phyloP scores from a whole-genome alignment of 1,284 basidiomycete genomes.

The Meira miltonrushii region DNA sequence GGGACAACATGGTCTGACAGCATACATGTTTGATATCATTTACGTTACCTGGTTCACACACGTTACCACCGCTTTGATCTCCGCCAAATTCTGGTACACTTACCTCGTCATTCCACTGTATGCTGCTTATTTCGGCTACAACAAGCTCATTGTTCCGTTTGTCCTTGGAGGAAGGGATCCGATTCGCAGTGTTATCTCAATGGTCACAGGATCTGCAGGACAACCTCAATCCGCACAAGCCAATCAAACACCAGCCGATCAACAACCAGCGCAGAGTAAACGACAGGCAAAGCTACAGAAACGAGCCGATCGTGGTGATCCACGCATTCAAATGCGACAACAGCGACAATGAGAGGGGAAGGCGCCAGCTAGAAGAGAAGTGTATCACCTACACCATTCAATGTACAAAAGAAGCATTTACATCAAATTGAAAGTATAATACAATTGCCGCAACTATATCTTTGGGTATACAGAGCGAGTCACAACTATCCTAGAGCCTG shows the following conservation, averaged over 20 bases:
- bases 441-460: not conserved
- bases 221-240: constrained; percentile 1
- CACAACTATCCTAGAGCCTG: constrained; percentile 21
- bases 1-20: constrained; percentile 44
- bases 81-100: constrained; percentile 45
- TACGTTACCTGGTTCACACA: constrained; percentile 54
- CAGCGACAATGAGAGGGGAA: not conserved
- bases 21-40: constrained; percentile 54
- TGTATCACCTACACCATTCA: not conserved
- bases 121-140: constrained; percentile 41
- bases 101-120: constrained; percentile 52
- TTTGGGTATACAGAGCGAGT: not conserved
- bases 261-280: constrained; percentile 30
- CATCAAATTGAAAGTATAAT: not conserved
- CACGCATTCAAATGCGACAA: constrained; percentile 17
- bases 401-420: not conserved
- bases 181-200: constrained; percentile 17
- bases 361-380: no score
- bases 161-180: constrained; percentile 38
- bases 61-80: constrained; percentile 43
- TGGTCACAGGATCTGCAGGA: constrained; percentile 6
- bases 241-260: constrained; percentile 13
- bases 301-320: constrained; percentile 37
- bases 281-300: constrained; percentile 49
- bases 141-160: constrained; percentile 43